These are phyloP conservation scores for Lactifluus piperatus DNA, from an alignment of 768 basidiomycete species.

Conservation along the genomic window DNA sequence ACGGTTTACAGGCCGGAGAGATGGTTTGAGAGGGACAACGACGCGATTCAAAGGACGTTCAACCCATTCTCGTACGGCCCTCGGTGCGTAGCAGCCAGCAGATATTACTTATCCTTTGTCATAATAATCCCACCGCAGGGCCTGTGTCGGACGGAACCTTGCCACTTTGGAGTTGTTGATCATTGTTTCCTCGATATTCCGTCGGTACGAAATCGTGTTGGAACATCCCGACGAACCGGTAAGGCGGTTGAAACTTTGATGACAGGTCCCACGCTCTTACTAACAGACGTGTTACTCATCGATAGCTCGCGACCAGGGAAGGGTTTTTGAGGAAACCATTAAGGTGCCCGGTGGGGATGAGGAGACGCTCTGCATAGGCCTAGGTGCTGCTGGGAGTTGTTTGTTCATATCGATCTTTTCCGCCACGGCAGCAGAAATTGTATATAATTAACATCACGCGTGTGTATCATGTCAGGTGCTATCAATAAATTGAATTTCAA, in stretches of 20 bases:
- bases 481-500: no score
- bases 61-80: conserved; percentile 85
- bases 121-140: conserved; percentile 32
- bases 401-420: background rate
- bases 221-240: conserved; percentile 50
- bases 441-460: no score
- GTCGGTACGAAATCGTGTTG: conserved; percentile 67
- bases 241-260: conserved; percentile 23
- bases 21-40: conserved; percentile 68
- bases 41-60: conserved; percentile 58
- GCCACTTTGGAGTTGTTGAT: conserved; percentile 73
- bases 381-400: background rate
- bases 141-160: conserved; percentile 78
- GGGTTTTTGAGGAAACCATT: conserved; percentile 85
- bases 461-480: no score
- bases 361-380: conserved; percentile 39
- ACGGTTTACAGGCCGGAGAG: conserved; percentile 73
- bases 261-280: background rate
- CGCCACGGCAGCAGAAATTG: background rate
- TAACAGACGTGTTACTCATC: background rate
- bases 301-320: conserved; percentile 63
- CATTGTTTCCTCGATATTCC: conserved; percentile 73
- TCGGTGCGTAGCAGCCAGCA: conserved; percentile 34
- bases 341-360: conserved; percentile 62
- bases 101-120: background rate